Conservation (phyloP, 345 rosid genomes). For the Cardamine occulta region DNA sequence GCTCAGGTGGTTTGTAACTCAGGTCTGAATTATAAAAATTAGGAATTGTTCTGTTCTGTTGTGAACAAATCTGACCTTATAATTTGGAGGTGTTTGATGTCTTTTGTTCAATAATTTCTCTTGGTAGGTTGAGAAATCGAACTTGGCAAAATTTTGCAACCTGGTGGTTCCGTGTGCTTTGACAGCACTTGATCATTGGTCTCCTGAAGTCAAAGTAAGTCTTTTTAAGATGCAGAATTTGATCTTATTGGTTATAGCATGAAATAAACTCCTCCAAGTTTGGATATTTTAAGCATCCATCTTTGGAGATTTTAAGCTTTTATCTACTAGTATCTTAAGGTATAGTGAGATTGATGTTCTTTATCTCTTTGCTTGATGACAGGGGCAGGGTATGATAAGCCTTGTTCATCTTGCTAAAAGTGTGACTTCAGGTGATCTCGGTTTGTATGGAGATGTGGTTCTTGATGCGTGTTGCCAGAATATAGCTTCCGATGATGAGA, state of each 20-base stretch:
- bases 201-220: constrained; percentile 84
- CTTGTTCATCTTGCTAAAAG: constrained; percentile 64
- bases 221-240: not conserved
- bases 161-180: constrained; percentile 89
- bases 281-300: not conserved
- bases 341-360: constrained; percentile 11
- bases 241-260: constrained; percentile 5
- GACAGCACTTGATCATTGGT: constrained; percentile 94
- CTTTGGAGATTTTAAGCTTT: not conserved
- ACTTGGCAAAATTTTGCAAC: constrained; percentile 62
- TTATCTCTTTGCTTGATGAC: constrained; percentile 39
- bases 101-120: constrained; percentile 2
- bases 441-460: constrained; percentile 67
- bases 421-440: constrained; percentile 62
- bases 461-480: constrained; percentile 94
- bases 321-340: constrained; percentile 1
- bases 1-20: constrained; percentile 83
- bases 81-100: not conserved
- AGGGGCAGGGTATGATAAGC: constrained; percentile 91
- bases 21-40: constrained; percentile 49
- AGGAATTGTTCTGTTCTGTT: not conserved
- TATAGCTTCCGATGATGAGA: constrained; percentile 74
- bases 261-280: not conserved
- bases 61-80: constrained; percentile 16
- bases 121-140: constrained; percentile 60